phyloP scores from a whole-genome alignment of 2,329 filamentous ascomycete genomes.

The Penicillium fuscoglaucum region DNA sequence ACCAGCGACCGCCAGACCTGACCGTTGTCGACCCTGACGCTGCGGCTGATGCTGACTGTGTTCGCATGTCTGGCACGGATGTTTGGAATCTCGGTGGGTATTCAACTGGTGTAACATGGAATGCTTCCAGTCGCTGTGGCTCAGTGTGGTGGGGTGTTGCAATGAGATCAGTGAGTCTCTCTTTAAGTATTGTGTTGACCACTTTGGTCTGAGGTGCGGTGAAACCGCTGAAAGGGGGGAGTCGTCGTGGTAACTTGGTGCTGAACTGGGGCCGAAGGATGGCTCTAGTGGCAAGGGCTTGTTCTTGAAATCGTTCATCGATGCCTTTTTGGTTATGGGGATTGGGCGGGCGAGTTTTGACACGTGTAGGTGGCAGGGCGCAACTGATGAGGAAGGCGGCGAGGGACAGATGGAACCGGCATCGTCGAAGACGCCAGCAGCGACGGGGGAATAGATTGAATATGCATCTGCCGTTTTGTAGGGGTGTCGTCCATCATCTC shows the following conservation, averaged over 20 bases:
- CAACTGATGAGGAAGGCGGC: not conserved
- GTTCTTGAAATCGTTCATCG: slow-evolving; percentile 34
- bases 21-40: slow-evolving; percentile 10
- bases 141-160: not conserved
- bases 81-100: not conserved
- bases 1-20: slow-evolving; percentile 2
- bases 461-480: slow-evolving; percentile 26
- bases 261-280: slow-evolving; percentile 31
- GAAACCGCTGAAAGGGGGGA: not conserved
- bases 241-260: slow-evolving; percentile 24
- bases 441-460: slow-evolving; percentile 27
- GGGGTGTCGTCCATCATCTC: slow-evolving; percentile 1
- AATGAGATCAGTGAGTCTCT: not conserved
- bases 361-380: not conserved
- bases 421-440: slow-evolving; percentile 39
- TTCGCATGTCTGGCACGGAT: not conserved
- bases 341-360: not conserved
- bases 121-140: not conserved
- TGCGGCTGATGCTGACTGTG: slow-evolving; percentile 1
- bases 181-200: not conserved
- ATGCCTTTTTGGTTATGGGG: slow-evolving; percentile 20
- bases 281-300: slow-evolving; percentile 46
- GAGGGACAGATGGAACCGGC: slow-evolving; percentile 7
- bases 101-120: not conserved
- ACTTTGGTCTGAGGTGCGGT: not conserved